phyloP scores from a whole-genome alignment of 768 basidiomycete genomes.

The Auricularia cornea region DNA sequence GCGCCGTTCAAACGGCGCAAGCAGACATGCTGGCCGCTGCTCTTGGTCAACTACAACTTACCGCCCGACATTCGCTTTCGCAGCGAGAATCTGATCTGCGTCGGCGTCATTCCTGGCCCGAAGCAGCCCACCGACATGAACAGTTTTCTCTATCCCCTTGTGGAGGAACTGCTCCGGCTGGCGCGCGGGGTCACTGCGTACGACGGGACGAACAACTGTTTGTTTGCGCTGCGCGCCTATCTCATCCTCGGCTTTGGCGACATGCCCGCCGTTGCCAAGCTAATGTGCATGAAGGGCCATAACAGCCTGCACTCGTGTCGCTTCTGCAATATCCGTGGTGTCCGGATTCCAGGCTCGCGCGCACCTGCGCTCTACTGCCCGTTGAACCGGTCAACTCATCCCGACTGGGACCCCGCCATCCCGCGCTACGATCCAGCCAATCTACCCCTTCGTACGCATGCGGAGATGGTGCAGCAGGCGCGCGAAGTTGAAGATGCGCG shows the following conservation, averaged over 20 bases:
- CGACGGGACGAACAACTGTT: too few species aligned
- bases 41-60: conserved; percentile 36
- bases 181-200: too few species aligned
- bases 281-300: too few species aligned
- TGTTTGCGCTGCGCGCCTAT: conserved; percentile 25
- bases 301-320: too few species aligned
- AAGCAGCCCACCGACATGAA: conserved; percentile 32
- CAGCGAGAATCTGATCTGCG: conserved; percentile 25
- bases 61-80: too few species aligned
- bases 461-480: background rate
- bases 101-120: conserved; percentile 40
- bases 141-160: conserved; percentile 30
- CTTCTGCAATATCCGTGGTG: too few species aligned
- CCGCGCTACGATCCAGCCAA: too few species aligned
- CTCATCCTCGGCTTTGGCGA: conserved; percentile 24
- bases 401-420: too few species aligned
- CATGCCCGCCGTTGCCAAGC: conserved; percentile 20
- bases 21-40: conserved; percentile 32
- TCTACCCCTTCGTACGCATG: too few species aligned
- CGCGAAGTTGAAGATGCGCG: conserved; percentile 13
- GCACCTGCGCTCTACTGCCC: too few species aligned
- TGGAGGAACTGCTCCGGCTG: conserved; percentile 28
- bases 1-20: conserved; percentile 26
- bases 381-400: too few species aligned
- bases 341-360: too few species aligned